These are phyloP conservation scores for Nevesoporus exiguus DNA, from an alignment of 768 basidiomycete species.

Conservation along the genomic window DNA sequence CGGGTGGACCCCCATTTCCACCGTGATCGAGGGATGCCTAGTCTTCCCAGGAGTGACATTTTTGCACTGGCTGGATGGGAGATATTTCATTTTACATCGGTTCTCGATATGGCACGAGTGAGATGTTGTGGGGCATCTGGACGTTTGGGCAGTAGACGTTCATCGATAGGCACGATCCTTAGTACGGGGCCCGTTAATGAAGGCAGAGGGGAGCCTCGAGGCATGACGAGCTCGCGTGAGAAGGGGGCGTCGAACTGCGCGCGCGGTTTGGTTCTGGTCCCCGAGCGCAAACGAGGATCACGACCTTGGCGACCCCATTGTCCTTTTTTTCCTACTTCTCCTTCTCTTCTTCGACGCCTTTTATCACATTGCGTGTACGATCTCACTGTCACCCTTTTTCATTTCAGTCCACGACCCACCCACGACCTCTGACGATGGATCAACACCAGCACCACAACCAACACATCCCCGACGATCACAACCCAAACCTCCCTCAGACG, in stretches of 20 bases:
- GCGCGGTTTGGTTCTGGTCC: conserved; percentile 22
- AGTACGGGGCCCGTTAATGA: conserved; percentile 4
- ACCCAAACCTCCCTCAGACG: conserved; percentile 37
- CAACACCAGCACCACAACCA: conserved; percentile 42
- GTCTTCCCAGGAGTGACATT: not conserved
- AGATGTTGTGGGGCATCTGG: too few relatives aligned
- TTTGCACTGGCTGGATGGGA: not conserved
- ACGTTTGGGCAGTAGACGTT: not conserved
- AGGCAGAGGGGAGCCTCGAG: conserved; percentile 24
- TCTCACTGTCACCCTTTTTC: conserved; percentile 32
- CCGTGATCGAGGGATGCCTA: not conserved
- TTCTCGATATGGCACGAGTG: too few relatives aligned
- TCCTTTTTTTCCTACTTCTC: conserved; percentile 32
- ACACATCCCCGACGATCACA: conserved; percentile 49
- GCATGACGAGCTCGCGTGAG: conserved; percentile 15
- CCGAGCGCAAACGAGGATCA: conserved; percentile 30
- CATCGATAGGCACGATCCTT: not conserved
- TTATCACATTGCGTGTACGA: conserved; percentile 35
- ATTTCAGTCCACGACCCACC: conserved; percentile 34
- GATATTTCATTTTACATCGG: not conserved
- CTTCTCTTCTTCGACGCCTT: conserved; percentile 36
- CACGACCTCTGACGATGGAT: conserved; percentile 42
- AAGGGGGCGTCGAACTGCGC: conserved; percentile 10
- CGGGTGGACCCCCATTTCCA: not conserved
- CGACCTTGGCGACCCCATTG: conserved; percentile 22